Evolutionary conservation across 305 asterid species (phyloP).

Genomic region (Fraxinus sp.): DNA sequence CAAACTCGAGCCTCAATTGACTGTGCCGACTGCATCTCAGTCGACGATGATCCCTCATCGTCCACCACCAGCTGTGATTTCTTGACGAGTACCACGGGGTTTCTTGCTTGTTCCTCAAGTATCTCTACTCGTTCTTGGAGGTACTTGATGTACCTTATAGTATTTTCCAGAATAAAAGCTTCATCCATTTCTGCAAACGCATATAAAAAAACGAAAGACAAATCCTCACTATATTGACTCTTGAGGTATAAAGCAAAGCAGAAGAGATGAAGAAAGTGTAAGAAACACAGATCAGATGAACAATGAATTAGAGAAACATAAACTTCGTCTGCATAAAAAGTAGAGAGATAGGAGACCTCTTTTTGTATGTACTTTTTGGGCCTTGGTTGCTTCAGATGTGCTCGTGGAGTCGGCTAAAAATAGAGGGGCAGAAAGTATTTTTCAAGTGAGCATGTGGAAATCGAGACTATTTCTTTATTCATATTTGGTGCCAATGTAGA

Average conservation of each 20-base stretch:
- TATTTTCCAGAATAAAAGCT: background rate
- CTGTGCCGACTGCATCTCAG: background rate
- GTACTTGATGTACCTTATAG: background rate
- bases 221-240: background rate
- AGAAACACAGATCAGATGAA: too few species aligned
- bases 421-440: too few species aligned
- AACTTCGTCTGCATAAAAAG: too few species aligned
- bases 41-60: background rate
- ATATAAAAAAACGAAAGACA: background rate
- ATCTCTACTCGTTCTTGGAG: constrained; percentile 5
- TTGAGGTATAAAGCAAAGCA: background rate
- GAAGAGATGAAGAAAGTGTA: too few species aligned
- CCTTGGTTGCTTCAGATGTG: too few species aligned
- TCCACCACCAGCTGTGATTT: constrained; percentile 1
- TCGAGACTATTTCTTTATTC: too few species aligned
- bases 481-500: too few species aligned
- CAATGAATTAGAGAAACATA: too few species aligned
- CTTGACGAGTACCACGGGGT: constrained; percentile 8
- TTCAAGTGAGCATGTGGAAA: too few species aligned
- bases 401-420: too few species aligned
- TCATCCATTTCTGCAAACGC: constrained; percentile 2
- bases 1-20: constrained; percentile 33
- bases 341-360: too few species aligned
- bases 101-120: constrained; percentile 11
- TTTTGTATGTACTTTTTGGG: too few species aligned